Conservation (phyloP, 1,284 basidiomycete species). For the Melampsora allii-populina region DNA sequence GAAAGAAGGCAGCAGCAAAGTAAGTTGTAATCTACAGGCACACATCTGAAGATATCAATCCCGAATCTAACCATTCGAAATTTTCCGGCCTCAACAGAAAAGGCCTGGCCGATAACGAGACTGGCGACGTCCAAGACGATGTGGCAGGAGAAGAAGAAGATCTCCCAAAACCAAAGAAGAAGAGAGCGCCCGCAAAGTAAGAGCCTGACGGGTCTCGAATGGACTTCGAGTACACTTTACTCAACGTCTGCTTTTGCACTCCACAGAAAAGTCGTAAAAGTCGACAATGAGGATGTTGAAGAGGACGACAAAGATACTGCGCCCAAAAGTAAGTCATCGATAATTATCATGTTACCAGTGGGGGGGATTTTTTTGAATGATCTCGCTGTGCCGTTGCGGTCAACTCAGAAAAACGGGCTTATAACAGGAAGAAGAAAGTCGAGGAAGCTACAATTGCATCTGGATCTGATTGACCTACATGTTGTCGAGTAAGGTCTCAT, state of each 20-base stretch:
- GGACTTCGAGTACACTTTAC: neutral
- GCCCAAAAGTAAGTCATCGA: neutral
- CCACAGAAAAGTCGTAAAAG: neutral
- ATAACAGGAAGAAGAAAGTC: neutral
- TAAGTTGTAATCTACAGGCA: neutral
- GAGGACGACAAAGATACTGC: neutral
- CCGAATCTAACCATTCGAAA: too few relatives aligned
- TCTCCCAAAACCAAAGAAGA: neutral
- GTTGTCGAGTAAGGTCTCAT: neutral
- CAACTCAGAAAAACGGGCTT: neutral
- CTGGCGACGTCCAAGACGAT: neutral
- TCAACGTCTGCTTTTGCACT: neutral
- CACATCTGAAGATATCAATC: too few relatives aligned
- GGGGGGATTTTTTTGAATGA: neutral
- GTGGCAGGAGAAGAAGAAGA: neutral
- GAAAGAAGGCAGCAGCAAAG: constrained; percentile 6
- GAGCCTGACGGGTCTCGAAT: neutral
- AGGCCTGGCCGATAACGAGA: too few relatives aligned
- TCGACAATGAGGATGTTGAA: neutral
- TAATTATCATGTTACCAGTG: neutral
- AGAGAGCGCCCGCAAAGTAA: neutral
- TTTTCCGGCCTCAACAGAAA: too few relatives aligned
- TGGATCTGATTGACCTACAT: neutral
- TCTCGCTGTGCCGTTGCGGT: neutral
- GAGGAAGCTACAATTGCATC: neutral